Percentiles rank a stretch among this genome's conserved stretches.
Conservation (phyloP, 768 basidiomycete species). For the Macrocybe gigantea region DNA sequence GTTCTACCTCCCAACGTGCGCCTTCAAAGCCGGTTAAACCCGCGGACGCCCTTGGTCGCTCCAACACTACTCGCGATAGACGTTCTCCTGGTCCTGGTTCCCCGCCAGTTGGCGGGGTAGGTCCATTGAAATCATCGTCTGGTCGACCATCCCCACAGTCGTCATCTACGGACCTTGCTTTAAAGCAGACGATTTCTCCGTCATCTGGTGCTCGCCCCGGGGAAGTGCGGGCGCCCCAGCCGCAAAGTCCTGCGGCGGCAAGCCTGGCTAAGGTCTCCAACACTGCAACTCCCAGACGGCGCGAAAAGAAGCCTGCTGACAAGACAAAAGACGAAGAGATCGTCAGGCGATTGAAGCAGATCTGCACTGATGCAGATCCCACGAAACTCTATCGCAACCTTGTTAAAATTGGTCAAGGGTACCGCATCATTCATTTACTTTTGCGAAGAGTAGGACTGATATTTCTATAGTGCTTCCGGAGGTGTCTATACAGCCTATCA, state of each 20-base stretch:
- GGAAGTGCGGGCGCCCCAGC: constrained; percentile 39
- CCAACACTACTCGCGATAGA: constrained; percentile 65
- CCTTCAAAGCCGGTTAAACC: constrained; percentile 47
- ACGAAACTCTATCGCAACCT: constrained; percentile 88
- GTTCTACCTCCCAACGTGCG: constrained; percentile 81
- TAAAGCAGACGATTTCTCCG: constrained; percentile 24
- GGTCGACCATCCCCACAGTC: constrained; percentile 23
- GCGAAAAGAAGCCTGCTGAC: constrained; percentile 79
- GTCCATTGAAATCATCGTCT: constrained; percentile 45
- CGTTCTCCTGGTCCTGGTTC: constrained; percentile 39
- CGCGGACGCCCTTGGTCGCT: constrained; percentile 47
- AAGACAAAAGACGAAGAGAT: constrained; percentile 84
- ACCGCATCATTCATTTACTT: constrained; percentile 20
- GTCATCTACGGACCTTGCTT: constrained; percentile 52
- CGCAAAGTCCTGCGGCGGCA: constrained; percentile 57
- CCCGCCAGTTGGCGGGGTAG: constrained; percentile 26
- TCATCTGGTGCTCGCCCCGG: constrained; percentile 1
- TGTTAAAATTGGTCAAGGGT: constrained; percentile 99
- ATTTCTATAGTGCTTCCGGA: constrained; percentile 73
- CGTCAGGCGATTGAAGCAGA: constrained; percentile 83
- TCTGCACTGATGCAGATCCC: constrained; percentile 97
- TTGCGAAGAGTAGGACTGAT: constrained; percentile 5
- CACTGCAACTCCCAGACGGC: constrained; percentile 76
- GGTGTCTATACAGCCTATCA: constrained; percentile 99
- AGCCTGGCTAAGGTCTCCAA: constrained; percentile 64